Evolutionary conservation across 805 yeast genomes (phyloP), one percentile per base, ranked within the genome.

Genomic region (Schizosaccharomyces cryophilus): DNA sequence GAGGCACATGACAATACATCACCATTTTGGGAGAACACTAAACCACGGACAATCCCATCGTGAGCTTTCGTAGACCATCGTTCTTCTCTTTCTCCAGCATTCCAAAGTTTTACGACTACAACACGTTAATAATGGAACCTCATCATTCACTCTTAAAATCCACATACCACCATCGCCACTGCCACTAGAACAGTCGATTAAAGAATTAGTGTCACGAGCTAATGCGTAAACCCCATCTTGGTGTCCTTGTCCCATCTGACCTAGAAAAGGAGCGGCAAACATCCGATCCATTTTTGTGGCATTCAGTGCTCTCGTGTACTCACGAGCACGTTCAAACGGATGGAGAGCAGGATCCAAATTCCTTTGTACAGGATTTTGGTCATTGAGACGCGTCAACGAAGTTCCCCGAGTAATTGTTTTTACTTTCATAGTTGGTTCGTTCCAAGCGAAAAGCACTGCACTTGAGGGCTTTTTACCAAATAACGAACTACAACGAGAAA

Each of bases 321-420:
- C 98, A 69, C 98, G 78, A 5, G 97, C 96, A 66, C 97, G 77
- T 73, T 93, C 97, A 68, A 93, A 90, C 0, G 96, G 98, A 73
- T 93, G 99, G 59, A 93, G 75, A 26, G 90, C 93, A 1, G 98
- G 96, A 69, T 90, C 84, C 66, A 93, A 74, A 72, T 93, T 93
- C 63, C 98, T 78, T 0, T 96, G 90, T 61, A 87, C 71, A 19
- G 60, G 60, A 56, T 35, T 40, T 24, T 56, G 60, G 19, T 56
- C 60, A 38, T 40, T 40, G 29, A 38, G 42, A 35, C 60, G 60
- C 26, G 60, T 56, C 26, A 40, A 35, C 60, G 60, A 51, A 5
- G 56, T 51, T 11, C 56, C 56, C 7, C 56, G 56, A 29, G 56
- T 51, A 29, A 51, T 51, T 29, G 56, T 51, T 29, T 51, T 51